Evolutionary conservation across 2,329 filamentous ascomycete species (phyloP).

Genomic region (Ceratocystiopsis brevicomis): DNA sequence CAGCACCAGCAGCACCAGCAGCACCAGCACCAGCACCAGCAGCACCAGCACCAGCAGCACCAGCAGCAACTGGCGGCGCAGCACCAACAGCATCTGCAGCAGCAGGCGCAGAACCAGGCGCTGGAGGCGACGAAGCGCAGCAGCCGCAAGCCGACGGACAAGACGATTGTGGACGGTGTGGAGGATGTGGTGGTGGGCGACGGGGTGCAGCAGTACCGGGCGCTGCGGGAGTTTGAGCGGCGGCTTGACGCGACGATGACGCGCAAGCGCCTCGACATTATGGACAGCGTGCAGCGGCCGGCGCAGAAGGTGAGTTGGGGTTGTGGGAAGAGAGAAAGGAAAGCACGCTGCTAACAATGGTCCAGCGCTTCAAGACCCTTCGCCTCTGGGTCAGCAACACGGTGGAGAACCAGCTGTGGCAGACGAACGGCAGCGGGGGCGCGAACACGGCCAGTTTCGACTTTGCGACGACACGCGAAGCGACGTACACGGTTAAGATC

Average conservation of each 20-base stretch:
- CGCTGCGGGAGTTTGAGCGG: slow-evolving; percentile 71
- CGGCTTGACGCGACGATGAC: slow-evolving; percentile 83
- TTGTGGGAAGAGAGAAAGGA: too few relatives aligned
- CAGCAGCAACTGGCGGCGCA: slow-evolving; percentile 25
- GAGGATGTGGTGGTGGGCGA: slow-evolving; percentile 70
- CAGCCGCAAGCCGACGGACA: slow-evolving; percentile 82
- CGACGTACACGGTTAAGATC: slow-evolving; percentile 78
- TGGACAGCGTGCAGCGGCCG: slow-evolving; percentile 59
- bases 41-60: slow-evolving; percentile 11
- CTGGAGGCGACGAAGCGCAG: slow-evolving; percentile 57
- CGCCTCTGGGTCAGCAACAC: slow-evolving; percentile 93
- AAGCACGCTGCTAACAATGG: neutral
- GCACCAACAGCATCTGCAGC: slow-evolving; percentile 18
- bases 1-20: slow-evolving; percentile 22
- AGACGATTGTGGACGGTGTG: slow-evolving; percentile 78
- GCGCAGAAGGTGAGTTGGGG: slow-evolving; percentile 17
- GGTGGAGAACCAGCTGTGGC: slow-evolving; percentile 87
- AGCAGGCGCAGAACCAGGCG: slow-evolving; percentile 32
- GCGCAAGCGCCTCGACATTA: slow-evolving; percentile 78
- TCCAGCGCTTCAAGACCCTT: slow-evolving; percentile 59
- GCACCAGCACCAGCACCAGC: slow-evolving; percentile 10
- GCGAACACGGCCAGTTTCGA: slow-evolving; percentile 61
- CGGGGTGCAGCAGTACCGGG: slow-evolving; percentile 62
- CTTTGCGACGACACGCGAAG: slow-evolving; percentile 57
- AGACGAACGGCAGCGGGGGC: slow-evolving; percentile 43